A percentile compares a stretch with the other conserved stretches of the same genome.
phyloP scores from a whole-genome alignment of 164 flowering plant species.

The Paratinospora sagittata region DNA sequence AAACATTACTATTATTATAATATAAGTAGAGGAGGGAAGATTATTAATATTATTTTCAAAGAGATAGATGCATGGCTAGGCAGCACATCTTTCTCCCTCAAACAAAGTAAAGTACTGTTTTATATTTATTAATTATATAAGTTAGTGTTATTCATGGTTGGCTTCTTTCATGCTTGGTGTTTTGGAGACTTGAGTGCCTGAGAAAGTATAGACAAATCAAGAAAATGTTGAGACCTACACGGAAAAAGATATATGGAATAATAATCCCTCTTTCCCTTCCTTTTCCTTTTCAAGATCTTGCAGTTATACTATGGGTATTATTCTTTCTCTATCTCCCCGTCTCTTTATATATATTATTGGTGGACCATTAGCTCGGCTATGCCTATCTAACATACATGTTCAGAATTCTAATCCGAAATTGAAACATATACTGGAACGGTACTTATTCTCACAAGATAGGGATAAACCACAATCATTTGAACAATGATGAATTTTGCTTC shows the following conservation, averaged over 20 bases:
- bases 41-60: background rate
- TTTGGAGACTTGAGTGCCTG: slow-evolving; percentile 22
- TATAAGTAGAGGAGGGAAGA: background rate
- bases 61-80: background rate
- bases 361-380: too few species aligned
- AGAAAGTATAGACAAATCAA: slow-evolving; percentile 33
- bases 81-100: too few species aligned
- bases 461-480: too few species aligned
- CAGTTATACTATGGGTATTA: background rate
- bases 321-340: too few species aligned
- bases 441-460: too few species aligned
- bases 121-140: slow-evolving; percentile 1
- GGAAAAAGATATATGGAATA: slow-evolving; percentile 2
- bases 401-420: too few species aligned
- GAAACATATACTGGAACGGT: too few species aligned
- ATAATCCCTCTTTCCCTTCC: background rate
- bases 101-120: too few species aligned
- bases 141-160: slow-evolving; percentile 7
- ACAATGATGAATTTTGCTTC: too few species aligned
- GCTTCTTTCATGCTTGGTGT: slow-evolving; percentile 10
- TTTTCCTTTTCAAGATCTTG: slow-evolving; percentile 14
- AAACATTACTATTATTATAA: background rate
- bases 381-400: too few species aligned
- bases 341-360: too few species aligned
- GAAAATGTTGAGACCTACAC: slow-evolving; percentile 6